phyloP scores from a whole-genome alignment of 805 yeast species.

The Ogataea trehaloabstinens region DNA sequence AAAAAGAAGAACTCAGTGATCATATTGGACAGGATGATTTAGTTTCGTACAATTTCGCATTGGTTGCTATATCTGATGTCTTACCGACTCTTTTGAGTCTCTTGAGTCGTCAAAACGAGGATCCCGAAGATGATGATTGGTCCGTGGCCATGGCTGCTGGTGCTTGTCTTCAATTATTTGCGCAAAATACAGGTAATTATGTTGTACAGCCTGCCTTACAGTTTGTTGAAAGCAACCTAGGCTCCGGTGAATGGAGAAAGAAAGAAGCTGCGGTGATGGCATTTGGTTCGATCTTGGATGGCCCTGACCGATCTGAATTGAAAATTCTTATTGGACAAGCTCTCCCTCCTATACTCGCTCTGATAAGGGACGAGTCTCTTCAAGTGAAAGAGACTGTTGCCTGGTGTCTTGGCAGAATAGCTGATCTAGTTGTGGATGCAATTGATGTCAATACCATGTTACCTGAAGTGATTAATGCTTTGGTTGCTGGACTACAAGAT shows the following conservation, averaged over 20 bases:
- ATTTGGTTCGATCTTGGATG: slow-evolving; percentile 93
- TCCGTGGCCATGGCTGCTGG: slow-evolving; percentile 98
- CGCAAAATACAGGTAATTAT: slow-evolving; percentile 82
- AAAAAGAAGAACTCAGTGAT: slow-evolving; percentile 59
- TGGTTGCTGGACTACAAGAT: slow-evolving; percentile 78
- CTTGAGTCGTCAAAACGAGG: slow-evolving; percentile 86
- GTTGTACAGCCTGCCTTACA: slow-evolving; percentile 82
- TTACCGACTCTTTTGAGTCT: slow-evolving; percentile 81
- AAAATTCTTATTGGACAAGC: slow-evolving; percentile 76
- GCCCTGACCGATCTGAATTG: slow-evolving; percentile 77
- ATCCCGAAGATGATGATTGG: slow-evolving; percentile 96
- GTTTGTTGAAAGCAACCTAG: slow-evolving; percentile 77
- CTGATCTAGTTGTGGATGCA: slow-evolving; percentile 79
- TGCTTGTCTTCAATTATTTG: slow-evolving; percentile 90
- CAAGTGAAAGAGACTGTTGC: slow-evolving; percentile 97
- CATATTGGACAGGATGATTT: slow-evolving; percentile 42
- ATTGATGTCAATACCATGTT: slow-evolving; percentile 64
- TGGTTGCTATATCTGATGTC: slow-evolving; percentile 78
- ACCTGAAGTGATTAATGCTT: slow-evolving; percentile 69
- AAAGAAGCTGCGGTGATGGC: slow-evolving; percentile 99
- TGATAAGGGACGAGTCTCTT: slow-evolving; percentile 71
- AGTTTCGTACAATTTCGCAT: slow-evolving; percentile 74
- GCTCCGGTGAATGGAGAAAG: slow-evolving; percentile 67
- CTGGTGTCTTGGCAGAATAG: slow-evolving; percentile 97
- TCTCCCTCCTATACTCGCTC: slow-evolving; percentile 66